Evolutionary conservation across 2,329 filamentous ascomycete genomes (phyloP), one percentile per base, ranked within the genome.

Genomic region (Aspergillus sp.): DNA sequence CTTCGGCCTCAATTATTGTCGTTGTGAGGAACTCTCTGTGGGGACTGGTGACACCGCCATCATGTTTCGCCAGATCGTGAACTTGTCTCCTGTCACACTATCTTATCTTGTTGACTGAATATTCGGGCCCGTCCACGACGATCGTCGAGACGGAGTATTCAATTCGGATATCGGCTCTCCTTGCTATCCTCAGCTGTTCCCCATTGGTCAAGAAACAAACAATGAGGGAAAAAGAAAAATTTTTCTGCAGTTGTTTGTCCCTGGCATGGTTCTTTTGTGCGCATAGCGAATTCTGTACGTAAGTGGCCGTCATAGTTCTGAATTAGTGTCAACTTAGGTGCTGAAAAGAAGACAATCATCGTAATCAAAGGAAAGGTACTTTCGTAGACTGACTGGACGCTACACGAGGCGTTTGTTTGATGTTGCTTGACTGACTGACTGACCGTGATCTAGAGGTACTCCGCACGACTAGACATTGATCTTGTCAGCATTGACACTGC

Each of bases 121-220:
- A 41, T 25, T 25, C 30, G 17, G 15, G 41, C 43, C 39, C 23
- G 25, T 23, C 41, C 19, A 41, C 25, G 53, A 47, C 32, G 30
- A 55, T 55, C 53, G 4, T 55, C 47, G 39, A 55, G 25, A 43
- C 25, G 25, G 53, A 39, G 53, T 32, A 21, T 32, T 45, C 13
- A 25, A 19, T n/a, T 47, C 17, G 12, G 38, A 12, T 19, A 7
- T 17, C n/a, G 21, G 9, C 28, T 32, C n/a, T 47, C 25, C 21
- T n/a, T 47, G 17, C 21, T 21, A 9, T 32, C 12, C 6, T 13
- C 25, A 28, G n/a, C 23, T 36, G 39, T 41, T 32, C 39, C 5
- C 19, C 47, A 17, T 23, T 36, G 45, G 12, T 17, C 17, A 21
- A 15, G 15, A n/a, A 36, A 36, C 32, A 36, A 36, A 23, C 10